Base-by-base conservation (phyloP, 176 grass and related monocot genomes). In the Rhynchospora pubera region DNA sequence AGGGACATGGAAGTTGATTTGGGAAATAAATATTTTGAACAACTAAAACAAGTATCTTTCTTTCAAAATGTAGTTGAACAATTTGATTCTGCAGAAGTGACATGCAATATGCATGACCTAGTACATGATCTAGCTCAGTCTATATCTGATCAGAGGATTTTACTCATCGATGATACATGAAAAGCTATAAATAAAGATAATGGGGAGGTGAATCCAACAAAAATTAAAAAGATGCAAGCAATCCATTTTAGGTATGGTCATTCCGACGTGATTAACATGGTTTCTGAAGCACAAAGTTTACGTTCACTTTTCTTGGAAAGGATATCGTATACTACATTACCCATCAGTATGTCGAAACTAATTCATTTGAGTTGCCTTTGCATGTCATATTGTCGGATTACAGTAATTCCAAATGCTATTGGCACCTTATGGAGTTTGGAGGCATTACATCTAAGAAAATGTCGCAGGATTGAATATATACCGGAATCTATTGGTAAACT, bases 31-130 rank as follows among this genome's bases (percentile, higher is more conserved):
- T 60, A 50, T 59, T 81, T 86, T 52, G 43, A 79, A 21, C 76
- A 70, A 24, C 77, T 89, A 34, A 67, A 83, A 18, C 22, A 75
- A 69, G 52, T 79, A 8, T 83, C 51, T 10, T 89, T 89, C 76
- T 6, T 85, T 7, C 66, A 88, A 43, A 77, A 80, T 24, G 34
- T 21, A 4, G 0, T 42, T 60, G 52, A 80, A 79, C 3, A 0
- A 58, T 5, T 7, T 48, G 0, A 24, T 69, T 58, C 22, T 0
- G 62, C 15, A 0, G 53, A 64, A 24, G 14, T 67, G 5, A 42
- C 15, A 44, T 68, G 22, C 14, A 68, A 2, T 0, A 68, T 68
- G 65, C 15, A n/a, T 68, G 65, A 68, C 28, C 43, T 68, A 34
- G 14, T 68, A 43, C 22, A 68, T 68, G 65, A 68, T 18, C 30